A percentile compares a stretch with the other conserved stretches of the same genome.
phyloP scores from a whole-genome alignment of 257 asterid species.

The Thymus quinquecostatus region DNA sequence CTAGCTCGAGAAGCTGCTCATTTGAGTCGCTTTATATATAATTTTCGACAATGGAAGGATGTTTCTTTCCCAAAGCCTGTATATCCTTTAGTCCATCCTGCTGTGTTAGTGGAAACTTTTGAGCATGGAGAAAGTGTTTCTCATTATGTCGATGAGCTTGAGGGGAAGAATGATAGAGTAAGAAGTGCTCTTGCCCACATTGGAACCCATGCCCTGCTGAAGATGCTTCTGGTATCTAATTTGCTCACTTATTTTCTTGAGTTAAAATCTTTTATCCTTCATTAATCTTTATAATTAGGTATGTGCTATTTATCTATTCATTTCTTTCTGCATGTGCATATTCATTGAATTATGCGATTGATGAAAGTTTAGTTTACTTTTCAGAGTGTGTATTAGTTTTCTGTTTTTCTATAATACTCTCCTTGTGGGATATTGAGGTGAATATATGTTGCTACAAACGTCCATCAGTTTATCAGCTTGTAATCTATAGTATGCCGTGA shows the following conservation, averaged over 20 bases:
- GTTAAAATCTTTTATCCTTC: not conserved
- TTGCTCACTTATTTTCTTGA: not conserved
- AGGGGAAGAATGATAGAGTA: conserved; percentile 63
- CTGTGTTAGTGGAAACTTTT: conserved; percentile 89
- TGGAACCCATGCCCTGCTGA: conserved; percentile 85
- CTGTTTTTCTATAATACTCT: conserved; percentile 2
- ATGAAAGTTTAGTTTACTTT: not conserved
- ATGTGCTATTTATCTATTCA: not conserved
- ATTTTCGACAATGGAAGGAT: conserved; percentile 82
- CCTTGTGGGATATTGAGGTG: conserved; percentile 3
- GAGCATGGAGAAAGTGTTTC: conserved; percentile 89
- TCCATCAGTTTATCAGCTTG: not conserved
- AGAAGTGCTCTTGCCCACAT: conserved; percentile 89
- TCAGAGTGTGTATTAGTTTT: conserved; percentile 1
- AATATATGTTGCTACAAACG: not conserved
- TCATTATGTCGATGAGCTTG: conserved; percentile 69
- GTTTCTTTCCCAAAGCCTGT: conserved; percentile 93
- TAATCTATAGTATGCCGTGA: not conserved
- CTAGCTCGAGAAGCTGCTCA: conserved; percentile 93
- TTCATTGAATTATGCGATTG: not conserved
- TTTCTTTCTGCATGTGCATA: not conserved
- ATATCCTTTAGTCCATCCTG: conserved; percentile 91
- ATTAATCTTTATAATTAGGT: conserved; percentile 3
- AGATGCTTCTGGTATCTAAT: conserved; percentile 79
- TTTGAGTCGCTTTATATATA: conserved; percentile 84